Base-by-base conservation (phyloP, 805 yeast genomes). In the Nakazawaea holstii region DNA sequence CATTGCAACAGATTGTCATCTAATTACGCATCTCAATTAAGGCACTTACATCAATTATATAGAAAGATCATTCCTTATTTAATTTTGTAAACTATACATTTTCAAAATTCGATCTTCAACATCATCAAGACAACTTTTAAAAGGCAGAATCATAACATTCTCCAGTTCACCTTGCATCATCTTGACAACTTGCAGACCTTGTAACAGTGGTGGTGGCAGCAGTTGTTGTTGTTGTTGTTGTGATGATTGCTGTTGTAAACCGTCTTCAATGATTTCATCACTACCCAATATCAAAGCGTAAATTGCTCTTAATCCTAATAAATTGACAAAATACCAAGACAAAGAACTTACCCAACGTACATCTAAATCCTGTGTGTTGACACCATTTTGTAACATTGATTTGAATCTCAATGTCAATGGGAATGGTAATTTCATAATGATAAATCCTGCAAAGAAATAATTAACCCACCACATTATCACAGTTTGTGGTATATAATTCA, bases 401-500 rank as follows among this genome's bases (percentile, higher is more conserved):
- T 94, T 94, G 72, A 94, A 94, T 50, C 91, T 82, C 30, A 82
- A 73, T 0, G 98, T 94, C 48, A 94, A 69, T 2, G 96, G 95
- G 68, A 94, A 94, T 14, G 99, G 99, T 46, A 94, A 70, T 60
- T 80, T 80, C 86, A 86, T 86, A 42, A 89, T 78, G 13, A 91
- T 82, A 53, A 90, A 89, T 0, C 97, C 97, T 11, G 92, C 88
- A 64, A 89, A 94, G 68, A 92, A 91, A 58, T 82, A 87, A 59
- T 87, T 88, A 51, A 92, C 92, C 96, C 97, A 94, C 59, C 90
- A 89, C 97, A 94, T 91, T 53, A 91, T 85, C 35, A 91, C 64
- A 0, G 97, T 88, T 67, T 94, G 98, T 1, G 98, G 97, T 15
- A 90, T 77, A 61, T 83, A 87, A 65, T 81, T 87, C 59, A 91